Base-by-base conservation (phyloP, 2,329 filamentous ascomycete species). In the Paraconiothyrium brasiliense region DNA sequence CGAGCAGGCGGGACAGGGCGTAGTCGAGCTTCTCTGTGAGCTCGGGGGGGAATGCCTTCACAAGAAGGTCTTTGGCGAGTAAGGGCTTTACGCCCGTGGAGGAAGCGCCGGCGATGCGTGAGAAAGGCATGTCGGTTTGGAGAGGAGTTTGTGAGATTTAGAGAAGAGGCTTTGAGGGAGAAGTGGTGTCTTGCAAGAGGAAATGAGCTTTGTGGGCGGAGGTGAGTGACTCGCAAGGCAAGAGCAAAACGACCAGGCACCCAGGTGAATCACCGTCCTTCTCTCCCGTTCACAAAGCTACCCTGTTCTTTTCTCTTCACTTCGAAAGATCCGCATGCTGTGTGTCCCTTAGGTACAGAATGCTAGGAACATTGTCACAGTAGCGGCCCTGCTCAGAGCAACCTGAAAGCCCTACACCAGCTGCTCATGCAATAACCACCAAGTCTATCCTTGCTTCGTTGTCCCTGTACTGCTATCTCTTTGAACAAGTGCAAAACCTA, bases 41-140 rank as follows among this genome's bases (percentile, higher is more conserved):
- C 20, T 34, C 11, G 34, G n/a, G 34, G 34, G 49, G 49, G 16
- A 24, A 52, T 52, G 49, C 49, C 49, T 39, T 13, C 49, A 16
- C 6, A 3, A 2, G 34, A 4, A 39, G 49, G 49, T 52, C 49
- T 41, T 52, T 20, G 3, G 9, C n/a, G 20, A 39, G 32, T 1
- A 20, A 39, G 34, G 34, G 7, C 10, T 9, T 16, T 16, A 7
- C 16, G 39, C 14, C 39, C 16, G 39, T 8, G 14, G 13, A 37
- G 10, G 35, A n/a, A 16, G n/a, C 7, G 9, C 16, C 49, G 2
- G 34, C n/a, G 34, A 27, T n/a, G 20, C 20, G 3, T 10, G 16
- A 20, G 34, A 39, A 52, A 5, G 34, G 4, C 49, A 52, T 52
- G 9, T 8, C 27, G 32, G n/a, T 4, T 20, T 50, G 27, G 27